phyloP scores from a whole-genome alignment of 139 green algal genomes.

The Chlorella sp. region DNA sequence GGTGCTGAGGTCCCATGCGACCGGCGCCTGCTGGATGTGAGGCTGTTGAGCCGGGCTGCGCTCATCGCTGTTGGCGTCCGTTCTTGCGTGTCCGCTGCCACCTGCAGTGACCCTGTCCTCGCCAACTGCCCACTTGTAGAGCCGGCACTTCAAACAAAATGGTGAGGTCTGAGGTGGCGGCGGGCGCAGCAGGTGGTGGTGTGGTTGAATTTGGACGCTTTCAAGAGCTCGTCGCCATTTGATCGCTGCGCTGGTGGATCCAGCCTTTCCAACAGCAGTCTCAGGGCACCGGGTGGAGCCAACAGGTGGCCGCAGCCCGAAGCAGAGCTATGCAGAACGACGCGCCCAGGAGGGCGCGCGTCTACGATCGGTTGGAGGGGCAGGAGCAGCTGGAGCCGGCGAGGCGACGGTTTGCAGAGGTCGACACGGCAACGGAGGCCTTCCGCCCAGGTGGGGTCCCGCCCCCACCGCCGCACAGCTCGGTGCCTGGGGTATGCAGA shows the following conservation, averaged over 20 bases:
- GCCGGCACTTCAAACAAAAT: too few species aligned
- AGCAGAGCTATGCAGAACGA: not conserved
- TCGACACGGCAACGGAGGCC: not conserved
- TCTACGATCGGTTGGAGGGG: conserved; percentile 27
- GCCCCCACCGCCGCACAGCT: not conserved
- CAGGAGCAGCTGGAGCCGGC: not conserved
- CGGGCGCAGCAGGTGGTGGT: too few species aligned
- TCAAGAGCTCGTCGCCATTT: too few species aligned
- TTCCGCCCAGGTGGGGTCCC: not conserved
- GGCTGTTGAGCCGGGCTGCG: not conserved
- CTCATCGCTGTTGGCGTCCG: too few species aligned
- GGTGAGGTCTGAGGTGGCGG: too few species aligned
- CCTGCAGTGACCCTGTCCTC: too few species aligned
- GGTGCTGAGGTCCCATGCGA: not conserved
- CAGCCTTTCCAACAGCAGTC: too few species aligned
- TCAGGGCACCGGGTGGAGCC: not conserved
- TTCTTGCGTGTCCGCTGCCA: too few species aligned
- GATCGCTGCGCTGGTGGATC: too few species aligned
- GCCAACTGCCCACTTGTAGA: too few species aligned
- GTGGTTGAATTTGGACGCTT: too few species aligned
- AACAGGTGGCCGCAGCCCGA: not conserved
- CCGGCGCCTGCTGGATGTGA: not conserved
- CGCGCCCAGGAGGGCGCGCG: not conserved
- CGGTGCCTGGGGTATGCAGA: not conserved
- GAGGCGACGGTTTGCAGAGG: conserved; percentile 15